Evolutionary conservation across 2,329 filamentous ascomycete genomes (phyloP), one percentile per base, ranked within the genome.

Genomic region (Fusarium compactum): DNA sequence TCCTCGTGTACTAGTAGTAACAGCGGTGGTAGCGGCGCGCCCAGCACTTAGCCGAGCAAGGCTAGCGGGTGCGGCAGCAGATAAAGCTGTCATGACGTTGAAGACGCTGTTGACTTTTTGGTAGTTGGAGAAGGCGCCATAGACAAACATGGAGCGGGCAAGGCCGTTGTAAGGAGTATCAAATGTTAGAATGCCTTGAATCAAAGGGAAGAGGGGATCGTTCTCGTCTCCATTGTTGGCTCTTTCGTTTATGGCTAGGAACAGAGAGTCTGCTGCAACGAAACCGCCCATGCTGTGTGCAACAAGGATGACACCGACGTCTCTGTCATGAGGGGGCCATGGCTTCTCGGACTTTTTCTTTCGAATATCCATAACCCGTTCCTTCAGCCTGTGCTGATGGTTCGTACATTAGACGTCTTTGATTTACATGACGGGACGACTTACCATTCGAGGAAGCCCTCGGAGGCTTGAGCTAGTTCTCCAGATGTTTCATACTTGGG

Each of bases 221-320:
- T 72, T 70, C 10, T 79, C 74, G 2, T 71, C 68, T 27, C 77
- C 62, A n/a, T 78, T 76, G 40, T 71, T 76, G 0, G 86, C 85
- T 64, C 89, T 85, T 71, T 93, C 92, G 64, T 90, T 87, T 45
- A 92, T 77, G 44, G 94, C 85, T 27, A 91, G 86, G 70, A 96
- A 87, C n/a, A 97, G 85, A 0, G 91, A 87, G 72, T 97, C 94
- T 3, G 92, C 92, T 9, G 92, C 94, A 11, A 97, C 92, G 69
- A 97, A 96, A 40, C 94, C 94, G 44, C 91, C 91, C 91, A 90
- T 97, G 5, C 92, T 95, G 79, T 97, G 94, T 3, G 94, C 94
- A 27, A 96, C 85, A 2, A 97, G 84, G 41, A 97, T 84, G 5
- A 94, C 91, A 62, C 91, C 91, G 11, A 97, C 92, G 1, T 90